Base-by-base conservation (phyloP, 1,284 basidiomycete species). In the Salmacisia buchloeana region DNA sequence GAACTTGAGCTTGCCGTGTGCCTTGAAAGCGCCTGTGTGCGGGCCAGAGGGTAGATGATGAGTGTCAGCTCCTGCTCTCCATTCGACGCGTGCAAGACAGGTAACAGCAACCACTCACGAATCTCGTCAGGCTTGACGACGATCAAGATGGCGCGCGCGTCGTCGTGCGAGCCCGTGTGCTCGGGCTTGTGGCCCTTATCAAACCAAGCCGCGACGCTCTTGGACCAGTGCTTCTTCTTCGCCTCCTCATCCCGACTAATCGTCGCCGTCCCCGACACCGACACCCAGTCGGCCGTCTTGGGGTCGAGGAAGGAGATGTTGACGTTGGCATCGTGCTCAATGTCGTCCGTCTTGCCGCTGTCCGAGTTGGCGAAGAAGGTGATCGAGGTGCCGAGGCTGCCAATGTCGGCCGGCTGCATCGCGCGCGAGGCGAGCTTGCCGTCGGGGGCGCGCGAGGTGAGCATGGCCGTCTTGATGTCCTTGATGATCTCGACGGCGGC, bases 141-240 rank as follows among this genome's bases (percentile, higher is more conserved):
- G 70, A 96, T 89, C 41, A 92, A 78, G 1, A 87, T 85, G 2
- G 96, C 85, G 31, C 93, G 86, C 0, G 91, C 90, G 70, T 96
- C 93, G 63, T 85, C 83, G 61, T 85, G 84, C 74, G 89, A 86
- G 35, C 92, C 92, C 67, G 87, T 90, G 80, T 92, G 90, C 18
- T 89, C 82, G n/a, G 89, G 90, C 71, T 94, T 92, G 56, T 87
- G 87, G 66, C 93, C 83, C 78, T 94, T 88, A 23, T 89, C 90
- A 75, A 94, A 94, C 85, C 91, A 94, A 0, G 88, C 89, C 54
- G 65, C 62, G 38, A 76, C 65, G 7, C 54, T 27, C 58, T 45
- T 67, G 46, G 59, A 63, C 71, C 70, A 74, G 64, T 75, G 71
- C 67, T 73, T 72, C 71, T 75, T 76, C 67, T 74, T 68, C 65